phyloP scores from a whole-genome alignment of 2,329 filamentous ascomycete species.

The Coniochaeta ligniaria region DNA sequence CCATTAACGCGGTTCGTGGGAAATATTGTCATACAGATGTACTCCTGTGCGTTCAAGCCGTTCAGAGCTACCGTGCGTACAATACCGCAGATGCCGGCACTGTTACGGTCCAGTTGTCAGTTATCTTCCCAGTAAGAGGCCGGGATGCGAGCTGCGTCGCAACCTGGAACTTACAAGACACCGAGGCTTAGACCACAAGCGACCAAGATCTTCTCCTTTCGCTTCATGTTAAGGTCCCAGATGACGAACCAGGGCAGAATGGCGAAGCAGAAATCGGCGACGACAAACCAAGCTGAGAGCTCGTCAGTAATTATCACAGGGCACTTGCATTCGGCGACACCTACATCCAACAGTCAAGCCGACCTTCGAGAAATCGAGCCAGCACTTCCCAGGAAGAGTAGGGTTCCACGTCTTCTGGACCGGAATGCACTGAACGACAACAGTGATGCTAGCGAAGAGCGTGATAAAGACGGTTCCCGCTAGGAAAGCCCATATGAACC shows the following conservation, averaged over 20 bases:
- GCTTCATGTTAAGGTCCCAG: conserved; percentile 32
- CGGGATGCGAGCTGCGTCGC: background rate
- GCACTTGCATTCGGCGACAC: background rate
- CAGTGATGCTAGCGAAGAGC: conserved; percentile 3
- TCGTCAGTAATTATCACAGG: background rate
- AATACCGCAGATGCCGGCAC: conserved; percentile 20
- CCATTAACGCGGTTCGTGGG: background rate
- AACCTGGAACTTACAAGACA: conserved; percentile 21
- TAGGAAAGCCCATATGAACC: conserved; percentile 4
- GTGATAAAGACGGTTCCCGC: conserved; percentile 5
- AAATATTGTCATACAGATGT: conserved; percentile 9
- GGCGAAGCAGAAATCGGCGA: conserved; percentile 26
- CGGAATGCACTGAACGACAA: conserved; percentile 8
- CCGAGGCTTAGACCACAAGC: conserved; percentile 30
- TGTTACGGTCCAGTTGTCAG: background rate
- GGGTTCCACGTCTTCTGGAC: conserved; percentile 7
- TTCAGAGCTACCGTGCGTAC: conserved; percentile 16
- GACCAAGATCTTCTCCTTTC: conserved; percentile 30
- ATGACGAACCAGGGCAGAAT: conserved; percentile 30
- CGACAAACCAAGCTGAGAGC: conserved; percentile 9
- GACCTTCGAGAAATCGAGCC: conserved; percentile 7
- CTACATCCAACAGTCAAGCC: conserved; percentile 5
- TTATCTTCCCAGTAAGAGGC: background rate
- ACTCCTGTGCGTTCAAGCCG: conserved; percentile 13
- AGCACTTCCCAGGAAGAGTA: conserved; percentile 4